A percentile compares a stretch with the other conserved stretches of the same genome.
phyloP scores from a whole-genome alignment of 1,139 yeast genomes.

The Yamadazyma diddensiae region DNA sequence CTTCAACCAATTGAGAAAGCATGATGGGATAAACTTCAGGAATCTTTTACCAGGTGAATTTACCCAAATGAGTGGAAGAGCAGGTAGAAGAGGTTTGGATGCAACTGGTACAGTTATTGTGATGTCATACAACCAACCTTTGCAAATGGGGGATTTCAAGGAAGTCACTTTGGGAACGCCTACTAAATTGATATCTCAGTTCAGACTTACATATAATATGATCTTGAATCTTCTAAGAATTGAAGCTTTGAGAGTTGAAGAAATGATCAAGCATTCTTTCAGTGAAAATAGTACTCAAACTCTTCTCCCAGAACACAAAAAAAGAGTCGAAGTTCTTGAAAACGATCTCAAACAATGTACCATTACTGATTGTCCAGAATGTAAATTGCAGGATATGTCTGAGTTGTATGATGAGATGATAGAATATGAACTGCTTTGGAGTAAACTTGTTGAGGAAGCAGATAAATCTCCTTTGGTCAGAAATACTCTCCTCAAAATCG shows the following conservation, averaged over 20 bases:
- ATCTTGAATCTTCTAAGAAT: conserved; percentile 85
- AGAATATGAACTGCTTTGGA: conserved; percentile 42
- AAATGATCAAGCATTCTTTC: conserved; percentile 94
- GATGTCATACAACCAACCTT: conserved; percentile 77
- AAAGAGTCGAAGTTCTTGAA: conserved; percentile 53
- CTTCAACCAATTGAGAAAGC: conserved; percentile 79
- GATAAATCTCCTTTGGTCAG: conserved; percentile 46
- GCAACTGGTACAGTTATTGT: conserved; percentile 93
- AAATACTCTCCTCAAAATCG: conserved; percentile 45
- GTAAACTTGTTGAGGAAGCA: conserved; percentile 46
- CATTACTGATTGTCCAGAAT: conserved; percentile 37
- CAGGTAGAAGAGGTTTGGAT: conserved; percentile 97
- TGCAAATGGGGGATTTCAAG: conserved; percentile 60
- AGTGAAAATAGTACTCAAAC: conserved; percentile 89
- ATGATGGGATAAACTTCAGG: conserved; percentile 84
- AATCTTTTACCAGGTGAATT: conserved; percentile 90
- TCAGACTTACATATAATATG: conserved; percentile 93
- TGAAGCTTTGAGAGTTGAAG: conserved; percentile 93
- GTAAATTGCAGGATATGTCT: conserved; percentile 39
- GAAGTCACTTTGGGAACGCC: conserved; percentile 85
- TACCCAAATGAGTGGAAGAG: conserved; percentile 99
- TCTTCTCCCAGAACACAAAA: conserved; percentile 81
- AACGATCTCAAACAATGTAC: conserved; percentile 40
- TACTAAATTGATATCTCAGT: conserved; percentile 85
- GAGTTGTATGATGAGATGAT: conserved; percentile 43